phyloP scores from a whole-genome alignment of 306 rosid species.

The Trifolium subterraneum region DNA sequence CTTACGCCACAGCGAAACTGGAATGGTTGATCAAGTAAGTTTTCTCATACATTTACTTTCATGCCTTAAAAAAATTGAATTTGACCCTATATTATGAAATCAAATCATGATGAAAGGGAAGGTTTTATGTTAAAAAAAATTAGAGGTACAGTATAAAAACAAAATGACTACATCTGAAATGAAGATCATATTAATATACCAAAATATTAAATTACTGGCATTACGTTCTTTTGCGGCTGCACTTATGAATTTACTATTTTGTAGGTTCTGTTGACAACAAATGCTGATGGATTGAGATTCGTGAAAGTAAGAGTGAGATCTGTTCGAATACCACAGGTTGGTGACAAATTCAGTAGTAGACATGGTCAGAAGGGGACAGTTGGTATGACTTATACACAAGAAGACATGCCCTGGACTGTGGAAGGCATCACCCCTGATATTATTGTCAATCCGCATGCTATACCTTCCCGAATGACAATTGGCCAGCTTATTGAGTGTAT shows the following conservation, averaged over 20 bases:
- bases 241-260: slow-evolving; percentile 23
- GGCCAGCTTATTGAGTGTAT: slow-evolving; percentile 98
- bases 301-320: slow-evolving; percentile 98
- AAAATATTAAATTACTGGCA: not conserved
- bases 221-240: not conserved
- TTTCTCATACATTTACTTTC: slow-evolving; percentile 15
- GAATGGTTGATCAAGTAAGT: slow-evolving; percentile 96
- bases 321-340: slow-evolving; percentile 95
- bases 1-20: slow-evolving; percentile 97
- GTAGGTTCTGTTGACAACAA: slow-evolving; percentile 93
- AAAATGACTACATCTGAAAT: slow-evolving; percentile 18
- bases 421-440: slow-evolving; percentile 99
- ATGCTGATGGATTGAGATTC: slow-evolving; percentile 99
- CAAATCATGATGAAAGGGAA: not conserved
- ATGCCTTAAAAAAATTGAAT: not conserved
- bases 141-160: not conserved
- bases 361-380: slow-evolving; percentile 99
- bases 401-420: slow-evolving; percentile 99
- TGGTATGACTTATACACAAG: slow-evolving; percentile 99
- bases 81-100: slow-evolving; percentile 1
- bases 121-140: not conserved
- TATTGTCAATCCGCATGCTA: slow-evolving; percentile 95
- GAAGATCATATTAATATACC: slow-evolving; percentile 7
- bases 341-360: slow-evolving; percentile 97
- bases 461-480: slow-evolving; percentile 97